Base-by-base conservation (phyloP, 2,329 filamentous ascomycete genomes). In the Trichoderma simmonsii region DNA sequence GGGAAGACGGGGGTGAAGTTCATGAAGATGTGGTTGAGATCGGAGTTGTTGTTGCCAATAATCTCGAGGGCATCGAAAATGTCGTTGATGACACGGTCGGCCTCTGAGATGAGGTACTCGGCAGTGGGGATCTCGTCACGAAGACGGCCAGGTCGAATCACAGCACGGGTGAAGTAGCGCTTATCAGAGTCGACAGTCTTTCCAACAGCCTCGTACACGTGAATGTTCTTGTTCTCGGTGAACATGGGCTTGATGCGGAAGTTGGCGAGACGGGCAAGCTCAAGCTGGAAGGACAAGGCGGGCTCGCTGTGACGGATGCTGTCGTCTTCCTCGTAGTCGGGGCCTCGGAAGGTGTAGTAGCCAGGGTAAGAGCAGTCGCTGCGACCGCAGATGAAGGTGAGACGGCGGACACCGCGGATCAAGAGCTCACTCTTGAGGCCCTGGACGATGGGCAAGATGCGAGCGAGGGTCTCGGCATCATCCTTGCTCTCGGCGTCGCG, bases 21-120 rank as follows among this genome's bases (percentile, higher is more conserved):
- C 88, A 99, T 96, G 87, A 99, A 99, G 88, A 99, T 96, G 85
- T 99, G 96, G 87, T 99, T 99, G 80, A 99, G 88, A 87, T 99
- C 96, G 66, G 96, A 97, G 86, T 97, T 97, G 86, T 98, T 98
- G 88, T 97, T 98, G 80, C 96, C 96, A 80, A 98, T 97, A 78
- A 99, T 98, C 87, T 99, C 96, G 72, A 99, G 87, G 59, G 96
- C 96, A 80, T 99, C 96, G 67, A 98, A 90, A 79, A 99, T 98
- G 80, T 99, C 96, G 81, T 94, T 98, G 89, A 99, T 95, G 77
- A 98, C 88, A 75, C 96, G 92, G 80, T 99, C 95, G 51, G 95
- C 95, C 86, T 99, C 96, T 0, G 95, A 98, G 77, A 97, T 97
- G 81, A 99, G 89, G 84, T 99, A 99, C 83, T 99, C 96, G 1